These are phyloP conservation scores for Cyberlindnera mrakii DNA, from an alignment of 805 yeast species.

Conservation along the genomic window DNA sequence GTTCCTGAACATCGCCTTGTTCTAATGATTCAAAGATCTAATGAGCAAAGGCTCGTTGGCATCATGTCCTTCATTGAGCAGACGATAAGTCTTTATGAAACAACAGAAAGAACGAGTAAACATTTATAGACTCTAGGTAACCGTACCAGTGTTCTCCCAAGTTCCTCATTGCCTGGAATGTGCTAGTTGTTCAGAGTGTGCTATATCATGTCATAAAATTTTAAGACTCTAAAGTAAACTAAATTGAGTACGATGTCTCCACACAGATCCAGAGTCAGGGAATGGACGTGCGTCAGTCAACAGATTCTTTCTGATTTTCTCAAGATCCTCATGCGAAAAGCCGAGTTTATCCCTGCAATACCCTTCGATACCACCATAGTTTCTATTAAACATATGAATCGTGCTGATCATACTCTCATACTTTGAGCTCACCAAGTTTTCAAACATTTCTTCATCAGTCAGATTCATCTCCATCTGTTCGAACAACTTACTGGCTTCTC, in stretches of 20 bases:
- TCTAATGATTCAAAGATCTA: no score
- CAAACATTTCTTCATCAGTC: slow-evolving; percentile 42
- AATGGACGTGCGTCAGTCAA: slow-evolving; percentile 14
- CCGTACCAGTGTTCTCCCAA: no score
- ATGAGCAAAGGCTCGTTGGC: no score
- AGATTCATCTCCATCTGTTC: slow-evolving; percentile 4
- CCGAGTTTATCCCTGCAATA: slow-evolving; percentile 42
- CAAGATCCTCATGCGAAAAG: slow-evolving; percentile 39
- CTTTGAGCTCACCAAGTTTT: slow-evolving; percentile 54
- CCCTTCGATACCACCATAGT: slow-evolving; percentile 48
- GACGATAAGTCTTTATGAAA: no score
- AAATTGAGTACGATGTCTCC: slow-evolving; percentile 19
- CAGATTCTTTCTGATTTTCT: slow-evolving; percentile 28
- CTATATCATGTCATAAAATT: neutral
- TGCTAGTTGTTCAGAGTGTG: slow-evolving; percentile 1
- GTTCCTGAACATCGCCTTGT: no score
- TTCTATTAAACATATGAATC: slow-evolving; percentile 42
- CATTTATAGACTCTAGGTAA: no score
- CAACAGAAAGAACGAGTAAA: no score
- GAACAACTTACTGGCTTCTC: slow-evolving; percentile 1
- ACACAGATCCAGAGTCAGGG: slow-evolving; percentile 13
- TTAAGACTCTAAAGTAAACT: neutral
- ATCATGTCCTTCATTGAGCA: no score
- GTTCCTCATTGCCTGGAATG: no score
- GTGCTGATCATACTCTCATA: slow-evolving; percentile 68